Percentiles rank a stretch among this genome's conserved stretches.
Conservation (phyloP, 176 grass and related monocot species). For the Olyra latifolia region DNA sequence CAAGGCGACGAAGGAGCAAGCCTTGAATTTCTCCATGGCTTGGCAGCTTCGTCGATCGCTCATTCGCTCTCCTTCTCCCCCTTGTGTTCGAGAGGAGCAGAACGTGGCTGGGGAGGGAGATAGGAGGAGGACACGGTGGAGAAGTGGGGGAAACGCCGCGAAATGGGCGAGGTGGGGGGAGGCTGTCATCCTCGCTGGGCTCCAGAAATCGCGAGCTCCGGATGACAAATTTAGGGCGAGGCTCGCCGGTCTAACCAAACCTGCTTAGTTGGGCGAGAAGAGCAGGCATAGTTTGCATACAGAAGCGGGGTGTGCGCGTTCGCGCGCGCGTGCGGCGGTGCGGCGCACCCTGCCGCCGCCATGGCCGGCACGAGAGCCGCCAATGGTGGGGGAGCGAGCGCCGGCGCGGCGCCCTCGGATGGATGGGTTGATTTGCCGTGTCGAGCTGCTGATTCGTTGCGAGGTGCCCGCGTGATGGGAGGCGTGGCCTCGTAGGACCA, state of each 20-base stretch:
- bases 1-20: not conserved
- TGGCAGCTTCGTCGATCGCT: not conserved
- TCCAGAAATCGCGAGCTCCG: not conserved
- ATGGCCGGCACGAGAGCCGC: not conserved
- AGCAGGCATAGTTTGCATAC: not conserved
- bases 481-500: no score
- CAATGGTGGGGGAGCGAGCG: not conserved
- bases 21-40: constrained; percentile 30
- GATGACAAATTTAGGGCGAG: constrained; percentile 22
- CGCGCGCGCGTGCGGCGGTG: not conserved
- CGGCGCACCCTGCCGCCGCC: not conserved
- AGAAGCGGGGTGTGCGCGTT: not conserved
- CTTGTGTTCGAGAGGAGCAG: not conserved
- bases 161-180: constrained; percentile 10
- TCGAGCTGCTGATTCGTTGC: not conserved
- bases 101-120: not conserved
- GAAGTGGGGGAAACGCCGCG: not conserved
- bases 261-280: not conserved
- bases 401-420: not conserved
- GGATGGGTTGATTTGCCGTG: not conserved
- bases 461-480: no score
- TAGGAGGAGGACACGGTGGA: not conserved
- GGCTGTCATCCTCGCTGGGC: constrained; percentile 23
- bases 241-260: not conserved
- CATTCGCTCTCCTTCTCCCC: not conserved